Evolutionary conservation across 2,329 filamentous ascomycete genomes (phyloP).

Genomic region (Beauveria brongniartii): DNA sequence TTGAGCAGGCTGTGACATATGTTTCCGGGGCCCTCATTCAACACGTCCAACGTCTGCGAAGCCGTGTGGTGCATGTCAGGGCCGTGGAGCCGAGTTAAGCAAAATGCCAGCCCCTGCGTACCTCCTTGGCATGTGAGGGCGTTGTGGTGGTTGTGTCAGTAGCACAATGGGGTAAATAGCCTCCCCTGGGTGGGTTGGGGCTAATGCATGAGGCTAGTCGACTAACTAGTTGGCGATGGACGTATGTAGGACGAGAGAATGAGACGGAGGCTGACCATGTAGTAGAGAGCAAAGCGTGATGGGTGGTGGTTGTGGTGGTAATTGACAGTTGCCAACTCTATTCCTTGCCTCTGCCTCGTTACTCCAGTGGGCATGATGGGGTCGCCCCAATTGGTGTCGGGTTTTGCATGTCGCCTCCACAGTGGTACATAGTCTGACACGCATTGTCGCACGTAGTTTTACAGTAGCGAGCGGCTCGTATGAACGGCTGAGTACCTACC

Average conservation of each 20-base stretch:
- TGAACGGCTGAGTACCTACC: background rate
- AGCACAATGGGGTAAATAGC: background rate
- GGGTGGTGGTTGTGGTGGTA: background rate
- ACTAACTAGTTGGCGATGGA: background rate
- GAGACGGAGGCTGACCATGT: background rate
- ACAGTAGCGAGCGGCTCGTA: background rate
- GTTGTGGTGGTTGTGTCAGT: background rate
- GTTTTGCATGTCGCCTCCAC: background rate
- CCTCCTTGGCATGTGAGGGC: background rate
- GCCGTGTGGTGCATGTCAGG: constrained; percentile 4
- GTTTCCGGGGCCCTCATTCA: background rate
- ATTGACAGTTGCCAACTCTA: too few relatives aligned
- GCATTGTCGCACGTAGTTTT: constrained; percentile 4
- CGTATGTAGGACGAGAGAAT: background rate
- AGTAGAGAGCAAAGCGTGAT: background rate
- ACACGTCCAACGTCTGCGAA: constrained; percentile 5
- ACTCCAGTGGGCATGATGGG: too few relatives aligned
- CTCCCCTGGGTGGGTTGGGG: background rate
- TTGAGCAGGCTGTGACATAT: background rate
- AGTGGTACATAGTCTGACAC: background rate
- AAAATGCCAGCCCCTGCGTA: background rate
- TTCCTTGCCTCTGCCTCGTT: too few relatives aligned
- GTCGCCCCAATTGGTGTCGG: background rate
- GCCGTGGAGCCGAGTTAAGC: constrained; percentile 2
- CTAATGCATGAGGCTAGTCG: background rate